Conservation (phyloP, 2,329 filamentous ascomycete species). For the Paraphoma chrysanthemicola region DNA sequence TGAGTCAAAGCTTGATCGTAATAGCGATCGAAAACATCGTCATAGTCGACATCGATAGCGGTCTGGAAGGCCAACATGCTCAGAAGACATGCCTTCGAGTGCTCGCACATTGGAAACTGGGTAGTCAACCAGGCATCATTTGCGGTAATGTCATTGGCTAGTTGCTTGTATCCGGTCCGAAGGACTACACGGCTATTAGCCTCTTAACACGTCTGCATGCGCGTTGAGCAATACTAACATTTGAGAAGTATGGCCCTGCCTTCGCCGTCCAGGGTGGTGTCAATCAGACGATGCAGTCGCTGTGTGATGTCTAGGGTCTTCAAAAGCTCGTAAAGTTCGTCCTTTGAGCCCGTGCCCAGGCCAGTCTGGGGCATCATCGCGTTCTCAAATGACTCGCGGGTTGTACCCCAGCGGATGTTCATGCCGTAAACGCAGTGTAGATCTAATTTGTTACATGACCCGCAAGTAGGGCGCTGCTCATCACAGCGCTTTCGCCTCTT, state of each 20-base stretch:
- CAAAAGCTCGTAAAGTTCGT: background rate
- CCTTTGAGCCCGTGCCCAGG: background rate
- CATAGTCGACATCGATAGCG: slow-evolving; percentile 1
- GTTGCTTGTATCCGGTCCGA: background rate
- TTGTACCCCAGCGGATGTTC: slow-evolving; percentile 4
- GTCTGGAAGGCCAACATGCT: background rate
- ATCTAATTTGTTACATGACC: slow-evolving; percentile 59
- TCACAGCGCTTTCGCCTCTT: slow-evolving; percentile 94
- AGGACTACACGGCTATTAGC: background rate
- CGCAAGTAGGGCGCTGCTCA: slow-evolving; percentile 74
- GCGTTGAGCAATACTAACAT: background rate
- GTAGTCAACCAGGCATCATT: slow-evolving; percentile 2
- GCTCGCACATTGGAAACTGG: slow-evolving; percentile 3
- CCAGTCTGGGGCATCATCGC: background rate
- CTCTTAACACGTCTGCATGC: background rate
- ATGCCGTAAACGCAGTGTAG: slow-evolving; percentile 15
- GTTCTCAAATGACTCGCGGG: slow-evolving; percentile 4
- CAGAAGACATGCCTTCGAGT: background rate
- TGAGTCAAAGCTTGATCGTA: background rate
- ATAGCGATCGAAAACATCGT: slow-evolving; percentile 2
- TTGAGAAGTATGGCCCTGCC: background rate
- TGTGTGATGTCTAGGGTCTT: background rate
- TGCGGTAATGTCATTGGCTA: background rate
- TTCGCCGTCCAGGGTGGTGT: background rate
- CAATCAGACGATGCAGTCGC: background rate